phyloP scores from a whole-genome alignment of 371 early-diverging fungal genomes.

The Dichotomocladium elegans region DNA sequence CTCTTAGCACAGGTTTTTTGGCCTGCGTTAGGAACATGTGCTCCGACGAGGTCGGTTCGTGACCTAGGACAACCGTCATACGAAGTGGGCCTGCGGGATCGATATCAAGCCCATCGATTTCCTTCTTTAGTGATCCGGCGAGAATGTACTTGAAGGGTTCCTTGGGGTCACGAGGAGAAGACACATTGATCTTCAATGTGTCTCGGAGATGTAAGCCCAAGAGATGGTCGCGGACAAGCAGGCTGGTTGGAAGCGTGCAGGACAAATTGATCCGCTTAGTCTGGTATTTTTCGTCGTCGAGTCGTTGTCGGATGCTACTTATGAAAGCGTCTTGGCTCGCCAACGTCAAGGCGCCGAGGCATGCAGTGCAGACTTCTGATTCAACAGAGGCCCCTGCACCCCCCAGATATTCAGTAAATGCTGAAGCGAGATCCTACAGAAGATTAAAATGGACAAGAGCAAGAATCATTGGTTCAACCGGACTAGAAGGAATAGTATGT shows the following conservation, averaged over 20 bases:
- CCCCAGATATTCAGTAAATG: slow-evolving; percentile 5
- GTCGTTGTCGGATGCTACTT: slow-evolving; percentile 19
- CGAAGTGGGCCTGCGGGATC: slow-evolving; percentile 36
- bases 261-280: slow-evolving; percentile 36
- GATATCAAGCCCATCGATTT: slow-evolving; percentile 20
- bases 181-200: slow-evolving; percentile 5
- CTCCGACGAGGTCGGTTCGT: slow-evolving; percentile 55
- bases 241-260: slow-evolving; percentile 49
- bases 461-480: neutral
- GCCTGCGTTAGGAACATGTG: slow-evolving; percentile 63
- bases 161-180: slow-evolving; percentile 32
- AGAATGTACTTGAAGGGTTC: slow-evolving; percentile 47
- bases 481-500: too few relatives aligned
- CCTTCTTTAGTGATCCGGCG: slow-evolving; percentile 24
- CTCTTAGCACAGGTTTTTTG: slow-evolving; percentile 52
- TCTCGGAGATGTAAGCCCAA: slow-evolving; percentile 29
- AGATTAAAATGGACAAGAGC: neutral
- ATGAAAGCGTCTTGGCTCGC: slow-evolving; percentile 37
- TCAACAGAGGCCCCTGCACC: neutral
- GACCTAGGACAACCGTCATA: slow-evolving; percentile 56
- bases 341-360: slow-evolving; percentile 37
- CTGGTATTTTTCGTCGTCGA: slow-evolving; percentile 33
- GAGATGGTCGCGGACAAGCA: slow-evolving; percentile 50
- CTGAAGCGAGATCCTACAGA: slow-evolving; percentile 14
- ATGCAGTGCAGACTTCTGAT: slow-evolving; percentile 42